A percentile compares a stretch with the other conserved stretches of the same genome.
Evolutionary conservation across 2,329 filamentous ascomycete genomes (phyloP).

Genomic region (Trichoderma cornu-damae): DNA sequence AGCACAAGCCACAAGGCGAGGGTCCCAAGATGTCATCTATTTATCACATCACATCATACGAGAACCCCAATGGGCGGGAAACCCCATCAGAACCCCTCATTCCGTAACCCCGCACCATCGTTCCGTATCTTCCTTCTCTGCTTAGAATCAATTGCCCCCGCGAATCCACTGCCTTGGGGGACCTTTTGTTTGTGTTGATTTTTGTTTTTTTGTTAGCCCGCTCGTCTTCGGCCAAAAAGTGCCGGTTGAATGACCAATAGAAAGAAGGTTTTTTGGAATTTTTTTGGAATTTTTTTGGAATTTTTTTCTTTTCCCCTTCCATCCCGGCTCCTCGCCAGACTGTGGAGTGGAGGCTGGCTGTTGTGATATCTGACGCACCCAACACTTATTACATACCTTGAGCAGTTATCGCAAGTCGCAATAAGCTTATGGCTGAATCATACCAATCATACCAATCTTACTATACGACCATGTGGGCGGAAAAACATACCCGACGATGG

Average conservation of each 20-base stretch:
- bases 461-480: too few relatives aligned
- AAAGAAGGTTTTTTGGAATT: not conserved
- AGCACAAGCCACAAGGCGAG: not conserved
- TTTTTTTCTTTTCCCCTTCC: too few relatives aligned
- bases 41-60: constrained; percentile 8
- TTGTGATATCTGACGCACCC: not conserved
- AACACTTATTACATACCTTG: too few relatives aligned
- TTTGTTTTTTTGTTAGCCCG: too few relatives aligned
- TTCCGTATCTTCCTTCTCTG: not conserved
- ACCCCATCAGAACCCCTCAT: constrained; percentile 10
- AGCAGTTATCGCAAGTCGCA: too few relatives aligned
- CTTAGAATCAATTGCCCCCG: not conserved
- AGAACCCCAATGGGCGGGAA: constrained; percentile 9
- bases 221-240: not conserved
- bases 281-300: too few relatives aligned
- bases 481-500: too few relatives aligned
- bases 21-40: not conserved
- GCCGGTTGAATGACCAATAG: not conserved
- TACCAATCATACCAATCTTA: too few relatives aligned
- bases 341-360: not conserved
- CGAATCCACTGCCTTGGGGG: not conserved
- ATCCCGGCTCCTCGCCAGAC: not conserved
- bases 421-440: too few relatives aligned
- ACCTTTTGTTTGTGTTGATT: too few relatives aligned
- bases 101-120: constrained; percentile 17